phyloP scores from a whole-genome alignment of 73 alveolate genomes.

The Paraurostyla sp. region DNA sequence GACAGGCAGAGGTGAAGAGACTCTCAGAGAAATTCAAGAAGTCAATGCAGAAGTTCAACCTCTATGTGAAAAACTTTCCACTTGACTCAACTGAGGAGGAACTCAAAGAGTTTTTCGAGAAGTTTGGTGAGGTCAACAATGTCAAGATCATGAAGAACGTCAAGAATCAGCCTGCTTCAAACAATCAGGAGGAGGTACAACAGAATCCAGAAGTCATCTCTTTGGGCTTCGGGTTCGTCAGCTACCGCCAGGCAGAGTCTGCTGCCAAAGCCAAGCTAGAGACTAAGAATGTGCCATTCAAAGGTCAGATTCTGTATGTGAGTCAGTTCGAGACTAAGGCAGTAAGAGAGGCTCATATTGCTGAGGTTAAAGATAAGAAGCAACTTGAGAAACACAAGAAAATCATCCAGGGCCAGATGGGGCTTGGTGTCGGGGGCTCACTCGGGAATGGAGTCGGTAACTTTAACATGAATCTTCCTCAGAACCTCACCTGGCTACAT shows the following conservation, averaged over 20 bases:
- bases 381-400: neutral
- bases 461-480: neutral
- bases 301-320: constrained; percentile 18
- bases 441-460: neutral
- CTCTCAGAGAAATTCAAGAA: constrained; percentile 81
- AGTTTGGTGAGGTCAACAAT: constrained; percentile 56
- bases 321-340: constrained; percentile 54
- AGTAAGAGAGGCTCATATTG: constrained; percentile 44
- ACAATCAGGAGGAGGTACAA: constrained; percentile 8
- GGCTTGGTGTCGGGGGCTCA: too few relatives aligned
- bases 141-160: constrained; percentile 62
- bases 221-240: constrained; percentile 89
- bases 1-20: constrained; percentile 77
- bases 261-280: constrained; percentile 82
- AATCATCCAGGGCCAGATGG: neutral
- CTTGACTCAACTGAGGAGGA: constrained; percentile 69
- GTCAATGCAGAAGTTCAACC: constrained; percentile 51
- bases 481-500: too few relatives aligned
- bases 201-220: constrained; percentile 78
- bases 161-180: neutral
- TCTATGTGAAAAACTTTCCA: constrained; percentile 70
- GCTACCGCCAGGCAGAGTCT: constrained; percentile 84
- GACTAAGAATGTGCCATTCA: constrained; percentile 17
- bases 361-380: constrained; percentile 34
- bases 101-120: constrained; percentile 60